Evolutionary conservation across 257 asterid species (phyloP).

Genomic region (Asclepias syriaca): DNA sequence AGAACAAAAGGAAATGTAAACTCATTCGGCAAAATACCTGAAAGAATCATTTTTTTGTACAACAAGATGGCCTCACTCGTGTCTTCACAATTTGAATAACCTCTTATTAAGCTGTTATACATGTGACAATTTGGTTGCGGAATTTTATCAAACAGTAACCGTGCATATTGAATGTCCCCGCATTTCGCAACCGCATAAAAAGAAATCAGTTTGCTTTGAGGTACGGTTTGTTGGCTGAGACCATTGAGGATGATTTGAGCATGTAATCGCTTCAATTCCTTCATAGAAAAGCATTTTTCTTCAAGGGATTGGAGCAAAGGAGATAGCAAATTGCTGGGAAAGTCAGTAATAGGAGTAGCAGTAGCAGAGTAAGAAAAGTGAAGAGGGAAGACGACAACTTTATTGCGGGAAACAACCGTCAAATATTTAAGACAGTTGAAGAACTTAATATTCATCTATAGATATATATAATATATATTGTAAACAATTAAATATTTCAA

Average conservation of each 20-base stretch:
- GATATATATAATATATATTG: too few species aligned
- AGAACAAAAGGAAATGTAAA: slow-evolving; percentile 28
- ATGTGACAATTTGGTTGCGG: slow-evolving; percentile 16
- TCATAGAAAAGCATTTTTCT: slow-evolving; percentile 20
- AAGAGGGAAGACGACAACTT: neutral
- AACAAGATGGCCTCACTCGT: slow-evolving; percentile 7
- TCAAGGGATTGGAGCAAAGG: neutral
- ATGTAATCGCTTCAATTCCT: slow-evolving; percentile 11
- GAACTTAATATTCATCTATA: neutral
- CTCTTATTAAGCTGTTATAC: slow-evolving; percentile 30
- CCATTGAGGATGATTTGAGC: slow-evolving; percentile 23
- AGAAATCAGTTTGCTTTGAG: slow-evolving; percentile 20
- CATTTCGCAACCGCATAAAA: slow-evolving; percentile 15
- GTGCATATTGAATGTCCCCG: slow-evolving; percentile 22
- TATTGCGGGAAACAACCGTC: neutral
- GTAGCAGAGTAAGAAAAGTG: neutral
- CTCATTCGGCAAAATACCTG: slow-evolving; percentile 18
- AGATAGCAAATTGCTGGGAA: neutral
- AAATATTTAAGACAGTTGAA: neutral
- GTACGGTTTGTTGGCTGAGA: slow-evolving; percentile 7
- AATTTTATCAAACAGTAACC: slow-evolving; percentile 13
- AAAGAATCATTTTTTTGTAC: slow-evolving; percentile 18
- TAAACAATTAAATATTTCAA: neutral
- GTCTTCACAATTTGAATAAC: slow-evolving; percentile 12
- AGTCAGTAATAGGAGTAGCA: neutral